Evolutionary conservation across 495 filamentous ascomycete species (phyloP).

Genomic region (Xylaria scruposa): DNA sequence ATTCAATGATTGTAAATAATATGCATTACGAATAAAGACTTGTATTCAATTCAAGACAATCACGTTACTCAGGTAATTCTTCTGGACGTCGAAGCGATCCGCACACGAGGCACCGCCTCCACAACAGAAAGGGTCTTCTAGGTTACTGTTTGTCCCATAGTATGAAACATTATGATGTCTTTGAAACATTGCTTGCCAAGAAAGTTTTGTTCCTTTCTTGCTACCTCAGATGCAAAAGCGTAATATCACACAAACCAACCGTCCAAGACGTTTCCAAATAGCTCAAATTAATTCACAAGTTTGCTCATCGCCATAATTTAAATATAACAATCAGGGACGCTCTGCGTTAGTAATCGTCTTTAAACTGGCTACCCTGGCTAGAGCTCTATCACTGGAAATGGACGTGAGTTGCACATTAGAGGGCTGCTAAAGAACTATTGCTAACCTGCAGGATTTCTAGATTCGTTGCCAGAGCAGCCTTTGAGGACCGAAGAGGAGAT

Average conservation of each 20-base stretch:
- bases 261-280: constrained; percentile 1
- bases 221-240: neutral
- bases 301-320: neutral
- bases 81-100: neutral
- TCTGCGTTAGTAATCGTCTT: constrained; percentile 6
- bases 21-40: neutral
- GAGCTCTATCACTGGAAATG: neutral
- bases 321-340: constrained; percentile 2
- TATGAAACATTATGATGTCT: neutral
- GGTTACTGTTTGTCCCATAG: neutral
- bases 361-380: no score
- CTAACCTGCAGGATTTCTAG: neutral
- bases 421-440: neutral
- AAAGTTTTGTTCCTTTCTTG: neutral
- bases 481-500: neutral
- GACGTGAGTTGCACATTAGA: neutral
- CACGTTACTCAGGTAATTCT: neutral
- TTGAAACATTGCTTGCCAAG: neutral
- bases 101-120: neutral
- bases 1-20: neutral
- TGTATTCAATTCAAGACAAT: neutral
- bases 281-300: neutral
- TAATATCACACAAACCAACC: neutral
- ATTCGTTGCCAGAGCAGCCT: neutral
- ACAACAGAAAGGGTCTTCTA: neutral